These are phyloP conservation scores for Fusarium udum DNA, from an alignment of 2,329 filamentous ascomycete genomes.

Conservation along the genomic window DNA sequence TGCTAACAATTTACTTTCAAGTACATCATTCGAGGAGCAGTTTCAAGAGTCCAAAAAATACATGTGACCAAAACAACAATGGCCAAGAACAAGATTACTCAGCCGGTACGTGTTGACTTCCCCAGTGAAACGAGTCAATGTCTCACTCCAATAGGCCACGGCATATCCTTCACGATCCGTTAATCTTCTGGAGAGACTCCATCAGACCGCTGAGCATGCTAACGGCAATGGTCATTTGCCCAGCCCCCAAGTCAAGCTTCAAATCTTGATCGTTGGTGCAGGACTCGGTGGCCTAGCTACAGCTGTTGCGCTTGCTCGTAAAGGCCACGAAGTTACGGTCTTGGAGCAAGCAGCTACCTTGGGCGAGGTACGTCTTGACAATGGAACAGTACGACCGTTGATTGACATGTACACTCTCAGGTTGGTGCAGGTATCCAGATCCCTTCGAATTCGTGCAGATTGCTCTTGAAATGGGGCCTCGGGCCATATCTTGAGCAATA, in stretches of 20 bases:
- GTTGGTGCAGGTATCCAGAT: constrained; percentile 11
- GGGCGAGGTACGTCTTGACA: not conserved
- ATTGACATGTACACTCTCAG: not conserved
- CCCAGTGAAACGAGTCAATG: not conserved
- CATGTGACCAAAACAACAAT: not conserved
- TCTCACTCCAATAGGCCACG: not conserved
- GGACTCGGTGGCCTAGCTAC: not conserved
- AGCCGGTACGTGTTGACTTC: not conserved
- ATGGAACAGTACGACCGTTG: fast-evolving
- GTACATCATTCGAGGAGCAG: not conserved
- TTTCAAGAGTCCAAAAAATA: not conserved
- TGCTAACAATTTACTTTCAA: not conserved
- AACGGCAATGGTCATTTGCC: not conserved
- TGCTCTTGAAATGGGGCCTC: not conserved
- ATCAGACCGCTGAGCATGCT: not conserved
- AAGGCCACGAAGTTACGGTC: not conserved
- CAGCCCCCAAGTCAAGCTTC: not conserved
- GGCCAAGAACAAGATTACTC: not conserved
- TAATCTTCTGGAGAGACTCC: not conserved
- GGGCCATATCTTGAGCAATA: not conserved
- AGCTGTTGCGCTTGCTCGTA: not conserved
- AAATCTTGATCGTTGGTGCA: not conserved
- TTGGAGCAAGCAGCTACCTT: not conserved
- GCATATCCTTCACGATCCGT: not conserved
- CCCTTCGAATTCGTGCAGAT: not conserved